Base-by-base conservation (phyloP, 2,329 filamentous ascomycete genomes). In the Aspergillus udagawae region DNA sequence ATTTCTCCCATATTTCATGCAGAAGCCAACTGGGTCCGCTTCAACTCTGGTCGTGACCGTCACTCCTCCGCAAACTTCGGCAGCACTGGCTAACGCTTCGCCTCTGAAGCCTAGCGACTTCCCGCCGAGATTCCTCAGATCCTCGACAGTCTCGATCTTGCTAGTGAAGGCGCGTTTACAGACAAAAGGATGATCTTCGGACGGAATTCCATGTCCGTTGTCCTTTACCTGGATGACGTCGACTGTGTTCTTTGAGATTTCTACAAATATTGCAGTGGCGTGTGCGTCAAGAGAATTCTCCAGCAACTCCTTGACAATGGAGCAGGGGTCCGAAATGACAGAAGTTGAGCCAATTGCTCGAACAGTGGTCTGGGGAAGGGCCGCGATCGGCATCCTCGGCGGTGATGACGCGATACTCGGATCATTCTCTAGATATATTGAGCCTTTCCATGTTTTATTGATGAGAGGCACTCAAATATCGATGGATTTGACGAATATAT, bases 251-350 rank as follows among this genome's bases (percentile, higher is more conserved):
- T 73, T 65, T 12, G 82, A 79, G 6, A 88, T 79, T 58, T 87
- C 84, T 38, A 89, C 71, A 9, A 78, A 75, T 41, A 89, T 74
- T 1, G 80, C 79, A 2, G 82, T 81, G 1, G 86, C 83, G 49
- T 78, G 75, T 4, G 85, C 85, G 72, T 89, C 86, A 10, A 89
- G 76, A n/a, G 85, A 79, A 68, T 89, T 89, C 59, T 89, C 86
- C 42, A 89, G 70, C 42, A 89, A 80, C 67, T 89, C 86, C 67
- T 87, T 87, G 55, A 86, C 80, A 9, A 84, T 77, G 2, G 83
- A 83, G 58, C 75, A 79, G 7, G 84, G 75, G 63, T 86, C 81
- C 9, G 79, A 78, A 51, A 87, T 76, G 23, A 81, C 80, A 61
- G 86, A 83, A 14, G 79, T 77, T 27, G 84, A 84, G 56, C 83